Evolutionary conservation across 2,329 filamentous ascomycete species (phyloP).

Genomic region (Arthrobotrys pseudoclavata): DNA sequence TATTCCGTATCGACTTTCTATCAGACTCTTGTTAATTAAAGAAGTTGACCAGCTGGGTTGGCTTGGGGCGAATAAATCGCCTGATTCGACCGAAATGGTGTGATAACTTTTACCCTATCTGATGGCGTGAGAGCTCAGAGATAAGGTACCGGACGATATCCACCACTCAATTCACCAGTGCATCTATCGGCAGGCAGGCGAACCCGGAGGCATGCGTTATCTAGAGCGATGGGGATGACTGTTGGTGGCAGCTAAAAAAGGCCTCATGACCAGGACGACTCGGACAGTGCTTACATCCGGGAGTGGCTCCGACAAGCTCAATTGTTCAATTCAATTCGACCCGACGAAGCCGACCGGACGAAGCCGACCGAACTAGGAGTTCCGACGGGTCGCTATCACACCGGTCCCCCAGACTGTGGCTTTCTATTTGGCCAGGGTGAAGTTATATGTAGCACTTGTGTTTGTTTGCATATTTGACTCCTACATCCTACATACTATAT

Average conservation of each 20-base stretch:
- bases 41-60: conserved; percentile 33
- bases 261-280: conserved; percentile 57
- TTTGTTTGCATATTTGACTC: conserved; percentile 24
- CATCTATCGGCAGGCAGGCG: conserved; percentile 57
- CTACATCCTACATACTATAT: not conserved
- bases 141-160: conserved; percentile 52
- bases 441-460: conserved; percentile 5
- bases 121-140: conserved; percentile 60
- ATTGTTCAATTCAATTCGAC: conserved; percentile 31
- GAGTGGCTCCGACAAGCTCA: conserved; percentile 51
- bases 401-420: conserved; percentile 36
- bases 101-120: conserved; percentile 60
- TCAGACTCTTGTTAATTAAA: conserved; percentile 6
- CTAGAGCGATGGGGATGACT: conserved; percentile 22
- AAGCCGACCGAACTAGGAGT: conserved; percentile 42
- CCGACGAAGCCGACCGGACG: no score
- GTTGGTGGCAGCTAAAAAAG: conserved; percentile 43
- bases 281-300: conserved; percentile 54
- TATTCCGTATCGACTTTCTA: conserved; percentile 18
- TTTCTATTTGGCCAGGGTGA: conserved; percentile 33
- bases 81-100: conserved; percentile 59
- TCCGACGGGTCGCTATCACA: conserved; percentile 34
- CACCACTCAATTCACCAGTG: conserved; percentile 37
- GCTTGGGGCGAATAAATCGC: conserved; percentile 48
- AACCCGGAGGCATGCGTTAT: conserved; percentile 58